A percentile compares a stretch with the other conserved stretches of the same genome.
These are phyloP conservation scores for Kingdonia uniflora DNA, from an alignment of 164 flowering plant genomes.

Conservation along the genomic window DNA sequence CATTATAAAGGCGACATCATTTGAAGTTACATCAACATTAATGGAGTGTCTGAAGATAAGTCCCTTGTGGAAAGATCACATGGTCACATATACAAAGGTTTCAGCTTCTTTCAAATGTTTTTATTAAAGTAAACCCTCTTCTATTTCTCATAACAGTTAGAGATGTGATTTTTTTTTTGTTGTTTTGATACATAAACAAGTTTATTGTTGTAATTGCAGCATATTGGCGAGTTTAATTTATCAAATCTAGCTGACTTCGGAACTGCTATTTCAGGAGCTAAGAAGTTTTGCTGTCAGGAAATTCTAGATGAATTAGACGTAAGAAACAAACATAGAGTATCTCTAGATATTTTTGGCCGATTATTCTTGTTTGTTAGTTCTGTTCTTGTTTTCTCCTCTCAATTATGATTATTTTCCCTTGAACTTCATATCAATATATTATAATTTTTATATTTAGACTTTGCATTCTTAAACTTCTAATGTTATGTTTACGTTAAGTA, in stretches of 20 bases:
- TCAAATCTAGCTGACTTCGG: constrained; percentile 96
- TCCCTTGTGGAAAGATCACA: constrained; percentile 96
- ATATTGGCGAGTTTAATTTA: constrained; percentile 88
- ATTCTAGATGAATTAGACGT: constrained; percentile 98
- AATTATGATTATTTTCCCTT: too few relatives aligned
- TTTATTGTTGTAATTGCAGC: constrained; percentile 36
- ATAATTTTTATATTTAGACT: too few relatives aligned
- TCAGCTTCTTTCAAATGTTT: background rate
- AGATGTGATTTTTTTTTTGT: background rate
- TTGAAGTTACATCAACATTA: constrained; percentile 88
- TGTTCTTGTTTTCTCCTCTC: too few relatives aligned
- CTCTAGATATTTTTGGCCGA: too few relatives aligned
- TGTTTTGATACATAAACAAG: background rate
- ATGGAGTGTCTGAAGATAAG: constrained; percentile 84
- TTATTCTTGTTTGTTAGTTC: too few relatives aligned
- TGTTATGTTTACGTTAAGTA: too few relatives aligned
- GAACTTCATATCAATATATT: too few relatives aligned
- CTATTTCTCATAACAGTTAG: too few relatives aligned
- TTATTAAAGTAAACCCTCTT: too few relatives aligned
- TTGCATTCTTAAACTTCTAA: too few relatives aligned
- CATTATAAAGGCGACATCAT: constrained; percentile 89
- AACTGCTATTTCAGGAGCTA: constrained; percentile 96
- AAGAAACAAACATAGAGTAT: constrained; percentile 19
- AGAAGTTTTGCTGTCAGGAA: constrained; percentile 65
- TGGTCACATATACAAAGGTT: constrained; percentile 83